Evolutionary conservation across 169 alveolate genomes (phyloP).

Genomic region (Eimeria necatrix): DNA sequence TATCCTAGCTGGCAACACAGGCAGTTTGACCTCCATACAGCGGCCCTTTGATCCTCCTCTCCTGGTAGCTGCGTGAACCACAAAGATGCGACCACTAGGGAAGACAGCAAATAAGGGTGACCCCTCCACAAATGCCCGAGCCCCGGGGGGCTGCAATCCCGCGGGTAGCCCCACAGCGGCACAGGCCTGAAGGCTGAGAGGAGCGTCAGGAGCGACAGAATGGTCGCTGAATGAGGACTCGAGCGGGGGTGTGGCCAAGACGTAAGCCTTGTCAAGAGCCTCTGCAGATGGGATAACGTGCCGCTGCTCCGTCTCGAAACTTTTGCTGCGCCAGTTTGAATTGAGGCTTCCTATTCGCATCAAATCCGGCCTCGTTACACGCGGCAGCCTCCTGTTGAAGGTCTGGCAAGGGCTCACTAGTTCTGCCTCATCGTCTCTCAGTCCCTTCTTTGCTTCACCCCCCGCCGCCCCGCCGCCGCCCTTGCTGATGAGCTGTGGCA

Average conservation of each 20-base stretch:
- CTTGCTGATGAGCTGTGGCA: slow-evolving; percentile 25
- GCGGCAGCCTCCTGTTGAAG: slow-evolving; percentile 30
- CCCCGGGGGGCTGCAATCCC: background rate
- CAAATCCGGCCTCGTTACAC: background rate
- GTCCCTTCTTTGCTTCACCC: background rate
- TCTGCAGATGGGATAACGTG: background rate
- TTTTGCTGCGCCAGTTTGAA: slow-evolving; percentile 17
- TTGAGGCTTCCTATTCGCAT: slow-evolving; percentile 36
- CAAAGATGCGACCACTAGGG: slow-evolving; percentile 56
- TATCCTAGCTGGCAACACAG: background rate
- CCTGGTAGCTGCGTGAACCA: background rate
- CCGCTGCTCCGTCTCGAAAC: background rate
- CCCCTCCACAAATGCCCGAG: background rate
- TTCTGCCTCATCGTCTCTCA: background rate
- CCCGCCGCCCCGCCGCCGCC: slow-evolving; percentile 19
- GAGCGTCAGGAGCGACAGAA: slow-evolving; percentile 40
- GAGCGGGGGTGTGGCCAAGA: slow-evolving; percentile 33
- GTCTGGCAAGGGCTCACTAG: slow-evolving; percentile 39
- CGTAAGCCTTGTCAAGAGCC: slow-evolving; percentile 29
- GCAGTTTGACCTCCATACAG: slow-evolving; percentile 34
- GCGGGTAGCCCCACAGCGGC: slow-evolving; percentile 26
- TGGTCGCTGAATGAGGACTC: slow-evolving; percentile 27
- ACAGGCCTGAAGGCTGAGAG: background rate
- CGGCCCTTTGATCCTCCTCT: background rate
- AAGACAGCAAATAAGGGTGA: background rate